Conservation (phyloP, 768 basidiomycete genomes). For the Boletus tomentosulus region DNA sequence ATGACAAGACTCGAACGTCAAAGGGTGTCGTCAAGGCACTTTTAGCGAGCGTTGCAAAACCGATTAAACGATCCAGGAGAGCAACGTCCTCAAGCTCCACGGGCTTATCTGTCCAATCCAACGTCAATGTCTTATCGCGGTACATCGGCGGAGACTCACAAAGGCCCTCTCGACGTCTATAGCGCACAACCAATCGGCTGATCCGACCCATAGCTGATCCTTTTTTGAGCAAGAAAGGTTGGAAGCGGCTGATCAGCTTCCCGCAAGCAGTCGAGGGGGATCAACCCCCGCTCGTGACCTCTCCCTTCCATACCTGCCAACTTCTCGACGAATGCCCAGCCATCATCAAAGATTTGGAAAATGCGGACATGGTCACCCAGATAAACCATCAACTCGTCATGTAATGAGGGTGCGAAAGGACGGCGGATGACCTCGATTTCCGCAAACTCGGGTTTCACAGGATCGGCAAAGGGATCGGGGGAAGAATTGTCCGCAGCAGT, state of each 20-base stretch:
- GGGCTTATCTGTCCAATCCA: background rate
- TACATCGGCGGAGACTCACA: background rate
- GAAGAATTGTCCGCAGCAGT: conserved; percentile 10
- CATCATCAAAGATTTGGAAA: conserved; percentile 58
- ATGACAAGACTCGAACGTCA: background rate
- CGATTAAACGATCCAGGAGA: background rate
- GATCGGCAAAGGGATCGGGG: conserved; percentile 35
- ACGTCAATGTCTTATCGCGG: background rate
- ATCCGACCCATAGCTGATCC: conserved; percentile 35
- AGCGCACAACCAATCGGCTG: background rate
- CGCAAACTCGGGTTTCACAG: conserved; percentile 29
- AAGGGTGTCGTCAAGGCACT: background rate
- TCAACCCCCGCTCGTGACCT: conserved; percentile 42
- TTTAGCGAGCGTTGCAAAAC: background rate
- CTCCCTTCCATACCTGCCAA: conserved; percentile 9
- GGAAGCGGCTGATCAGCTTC: conserved; percentile 43
- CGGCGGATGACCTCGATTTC: conserved; percentile 48
- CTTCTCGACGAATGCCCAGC: conserved; percentile 64
- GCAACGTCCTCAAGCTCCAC: background rate
- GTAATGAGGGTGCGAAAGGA: conserved; percentile 51
- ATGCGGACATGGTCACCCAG: conserved; percentile 52
- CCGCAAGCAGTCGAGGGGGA: conserved; percentile 69
- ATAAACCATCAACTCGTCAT: conserved; percentile 55
- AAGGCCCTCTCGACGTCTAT: background rate
- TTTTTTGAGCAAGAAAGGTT: conserved; percentile 46